Evolutionary conservation across 2,329 filamentous ascomycete genomes (phyloP), one percentile per base, ranked within the genome.

Genomic region (Trichoderma hamatum): DNA sequence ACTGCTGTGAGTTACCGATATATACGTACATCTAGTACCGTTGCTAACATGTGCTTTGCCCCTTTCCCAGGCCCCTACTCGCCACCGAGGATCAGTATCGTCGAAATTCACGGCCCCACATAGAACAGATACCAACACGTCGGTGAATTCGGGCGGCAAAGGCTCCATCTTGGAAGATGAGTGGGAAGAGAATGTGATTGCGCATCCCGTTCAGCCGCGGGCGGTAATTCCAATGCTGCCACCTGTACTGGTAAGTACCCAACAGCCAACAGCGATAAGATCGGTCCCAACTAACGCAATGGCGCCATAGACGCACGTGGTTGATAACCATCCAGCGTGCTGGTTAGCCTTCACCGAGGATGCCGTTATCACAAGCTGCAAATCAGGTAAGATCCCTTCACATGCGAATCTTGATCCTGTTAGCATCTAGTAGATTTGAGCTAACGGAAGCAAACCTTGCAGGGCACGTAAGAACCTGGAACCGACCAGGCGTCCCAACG

Each of bases 311-410:
- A 93, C 91, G 59, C 97, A 97, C 79, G 84, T 87, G 14, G 89
- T 97, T 43, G 94, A 97, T 78, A 88, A 90, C 70, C 93, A 98
- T 79, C 94, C 94, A 65, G 84, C 97, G 56, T 92, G 89, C 78
- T 97, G 94, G 91, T 81, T 99, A 49, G 92, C 90, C n/a, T 99
- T 99, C 75, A 94, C 95, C 67, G 91, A 97, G 78, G 90, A 97
- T 75, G 91, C 91, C 72, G 97, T 99, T 73, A 90, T 98, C 76
- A 97, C 94, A 43, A 93, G 93, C 73, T 97, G 94, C 81, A 92
- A 93, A 77, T 92, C 90, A 81, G 95, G 95, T 96, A 83, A 80
- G 90, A 39, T 43, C 28, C 26, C 54, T 56, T 59, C 28, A 49
- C 39, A 39, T 56, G 32, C 54, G n/a, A 54, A 56, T 65, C 32